Evolutionary conservation across 441 rosid species (phyloP), one percentile per base, ranked within the genome.

Genomic region (California macrophylla): DNA sequence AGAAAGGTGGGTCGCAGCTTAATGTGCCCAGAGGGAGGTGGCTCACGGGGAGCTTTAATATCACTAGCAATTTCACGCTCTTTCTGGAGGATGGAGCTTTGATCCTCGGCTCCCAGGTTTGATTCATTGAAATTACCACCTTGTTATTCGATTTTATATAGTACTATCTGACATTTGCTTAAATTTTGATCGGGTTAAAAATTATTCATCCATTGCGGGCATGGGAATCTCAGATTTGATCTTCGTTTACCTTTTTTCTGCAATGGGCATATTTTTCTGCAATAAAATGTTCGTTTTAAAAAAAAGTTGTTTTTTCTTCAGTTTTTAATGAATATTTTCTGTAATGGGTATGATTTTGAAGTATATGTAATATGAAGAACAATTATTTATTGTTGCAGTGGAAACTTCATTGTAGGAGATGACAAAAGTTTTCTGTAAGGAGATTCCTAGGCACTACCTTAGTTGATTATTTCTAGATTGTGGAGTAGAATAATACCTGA

Each of bases 21-120:
- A 84, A 77, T 74, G 92, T 94, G 5, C 98, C 97, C 0, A 71
- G 47, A 66, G 96, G 98, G 20, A 77, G 75, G 72, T 94, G 95
- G 95, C 75, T 93, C 21, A 85, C 98, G 0, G 98, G 97, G 28
- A 88, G 89, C 81, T 91, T 93, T 74, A 89, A 93, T 72, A 85
- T 88, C 72, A 91, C 97, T 71, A 88, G 93, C 72, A 85, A 89
- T 74, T 86, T 93, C 85, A 91, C 93, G 50, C 82, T 93, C 72
- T 93, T 87, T 29, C 92, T 93, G 23, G 82, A 90, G 45, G 77
- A 72, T 10, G 96, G 90, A 8, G 95, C 98, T 38, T 76, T 88
- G 18, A 83, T 93, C 71, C 73, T 91, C 75, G 97, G 90, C 72
- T 91, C 97, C 71, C 85, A 83, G 96, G 98, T 88, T 68, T 3